A percentile compares a stretch with the other conserved stretches of the same genome.
phyloP scores from a whole-genome alignment of 441 rosid species.

The Populus hybrid region DNA sequence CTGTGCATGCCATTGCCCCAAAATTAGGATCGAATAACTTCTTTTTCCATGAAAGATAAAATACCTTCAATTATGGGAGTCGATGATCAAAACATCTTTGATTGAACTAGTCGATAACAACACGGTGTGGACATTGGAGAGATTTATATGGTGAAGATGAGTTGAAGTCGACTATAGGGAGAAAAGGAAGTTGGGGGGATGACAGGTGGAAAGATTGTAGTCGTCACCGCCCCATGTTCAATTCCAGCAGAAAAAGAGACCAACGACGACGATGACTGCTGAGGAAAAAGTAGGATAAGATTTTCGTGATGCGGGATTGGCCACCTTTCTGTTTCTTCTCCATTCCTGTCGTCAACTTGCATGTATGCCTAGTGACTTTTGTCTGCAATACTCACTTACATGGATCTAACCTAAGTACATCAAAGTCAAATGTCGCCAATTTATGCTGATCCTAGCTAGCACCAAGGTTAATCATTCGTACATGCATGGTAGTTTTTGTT shows the following conservation, averaged over 20 bases:
- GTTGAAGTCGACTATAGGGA: background rate
- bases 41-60: too few relatives aligned
- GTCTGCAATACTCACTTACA: background rate
- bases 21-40: background rate
- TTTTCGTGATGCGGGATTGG: conserved; percentile 19
- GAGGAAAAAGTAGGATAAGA: conserved; percentile 16
- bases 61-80: background rate
- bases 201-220: conserved; percentile 33
- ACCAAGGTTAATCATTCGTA: too few relatives aligned
- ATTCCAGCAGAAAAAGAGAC: background rate
- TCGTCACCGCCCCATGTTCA: conserved; percentile 15
- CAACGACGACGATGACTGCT: conserved; percentile 1
- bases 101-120: background rate
- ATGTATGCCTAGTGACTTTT: background rate
- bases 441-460: too few relatives aligned
- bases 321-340: conserved; percentile 15
- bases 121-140: too few relatives aligned
- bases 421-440: background rate
- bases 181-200: conserved; percentile 32
- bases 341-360: conserved; percentile 22
- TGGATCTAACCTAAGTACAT: background rate
- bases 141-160: background rate
- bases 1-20: too few relatives aligned
- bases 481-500: background rate
- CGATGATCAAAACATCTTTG: background rate